phyloP scores from a whole-genome alignment of 1,139 yeast species.

The Lodderomyces beijingensis region DNA sequence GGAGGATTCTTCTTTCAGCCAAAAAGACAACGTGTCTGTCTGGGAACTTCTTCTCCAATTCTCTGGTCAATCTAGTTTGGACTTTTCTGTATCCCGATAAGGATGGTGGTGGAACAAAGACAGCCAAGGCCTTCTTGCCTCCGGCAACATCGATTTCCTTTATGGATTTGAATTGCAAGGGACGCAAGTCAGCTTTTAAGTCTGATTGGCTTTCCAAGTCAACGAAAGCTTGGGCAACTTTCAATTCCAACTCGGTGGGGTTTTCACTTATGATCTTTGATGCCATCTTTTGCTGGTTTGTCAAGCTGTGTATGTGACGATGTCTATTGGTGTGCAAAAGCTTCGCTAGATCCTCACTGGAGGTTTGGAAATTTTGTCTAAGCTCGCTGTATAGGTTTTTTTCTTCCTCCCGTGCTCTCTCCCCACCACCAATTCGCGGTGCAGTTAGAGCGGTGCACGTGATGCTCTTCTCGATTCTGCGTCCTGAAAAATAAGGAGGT shows the following conservation, averaged over 20 bases:
- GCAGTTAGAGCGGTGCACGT: too few species aligned
- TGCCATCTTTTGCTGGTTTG: slow-evolving; percentile 60
- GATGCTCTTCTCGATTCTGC: too few species aligned
- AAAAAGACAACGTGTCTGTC: slow-evolving; percentile 99
- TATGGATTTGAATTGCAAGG: slow-evolving; percentile 97
- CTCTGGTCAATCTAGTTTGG: slow-evolving; percentile 97
- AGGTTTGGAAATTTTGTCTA: background rate
- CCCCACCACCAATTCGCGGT: too few species aligned
- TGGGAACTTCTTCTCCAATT: slow-evolving; percentile 99
- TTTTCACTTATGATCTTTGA: slow-evolving; percentile 87
- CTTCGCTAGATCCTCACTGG: too few species aligned
- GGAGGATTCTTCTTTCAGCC: slow-evolving; percentile 99
- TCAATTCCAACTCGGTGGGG: slow-evolving; percentile 98
- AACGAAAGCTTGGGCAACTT: slow-evolving; percentile 98
- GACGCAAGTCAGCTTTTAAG: slow-evolving; percentile 96
- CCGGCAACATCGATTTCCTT: slow-evolving; percentile 97
- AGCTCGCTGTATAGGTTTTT: too few species aligned
- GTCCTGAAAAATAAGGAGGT: too few species aligned
- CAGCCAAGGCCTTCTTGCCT: slow-evolving; percentile 98
- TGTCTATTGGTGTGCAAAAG: background rate
- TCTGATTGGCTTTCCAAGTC: slow-evolving; percentile 97
- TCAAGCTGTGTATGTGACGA: too few species aligned
- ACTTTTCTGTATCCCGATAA: slow-evolving; percentile 94
- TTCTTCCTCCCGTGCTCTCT: too few species aligned
- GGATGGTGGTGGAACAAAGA: slow-evolving; percentile 97